These are phyloP conservation scores for Neurospora pannonica DNA, from an alignment of 495 filamentous ascomycete species.

Conservation along the genomic window DNA sequence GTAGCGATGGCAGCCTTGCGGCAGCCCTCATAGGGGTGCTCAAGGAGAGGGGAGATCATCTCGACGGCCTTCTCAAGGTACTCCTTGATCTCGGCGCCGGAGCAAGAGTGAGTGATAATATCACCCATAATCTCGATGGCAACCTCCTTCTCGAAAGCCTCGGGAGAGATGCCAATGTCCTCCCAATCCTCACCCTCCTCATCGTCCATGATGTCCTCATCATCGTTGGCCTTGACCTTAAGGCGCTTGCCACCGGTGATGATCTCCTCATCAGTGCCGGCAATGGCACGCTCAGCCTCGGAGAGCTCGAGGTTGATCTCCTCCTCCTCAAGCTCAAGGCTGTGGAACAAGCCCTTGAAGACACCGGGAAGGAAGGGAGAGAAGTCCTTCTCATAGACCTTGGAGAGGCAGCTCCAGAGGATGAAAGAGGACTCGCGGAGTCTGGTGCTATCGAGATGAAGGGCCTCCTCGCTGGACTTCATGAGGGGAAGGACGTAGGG, in stretches of 20 bases:
- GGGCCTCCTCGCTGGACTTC: conserved; percentile 80
- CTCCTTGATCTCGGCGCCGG: conserved; percentile 55
- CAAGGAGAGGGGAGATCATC: conserved; percentile 63
- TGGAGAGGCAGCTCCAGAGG: conserved; percentile 87
- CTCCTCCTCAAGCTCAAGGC: conserved; percentile 82
- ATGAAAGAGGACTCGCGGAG: conserved; percentile 94
- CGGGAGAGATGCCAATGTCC: conserved; percentile 68
- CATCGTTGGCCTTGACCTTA: conserved; percentile 54
- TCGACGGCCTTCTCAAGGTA: conserved; percentile 89
- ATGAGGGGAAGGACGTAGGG: conserved; percentile 84
- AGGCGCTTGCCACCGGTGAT: conserved; percentile 73
- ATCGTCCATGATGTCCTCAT: conserved; percentile 49
- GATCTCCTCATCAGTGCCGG: conserved; percentile 54
- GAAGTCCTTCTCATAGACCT: conserved; percentile 89
- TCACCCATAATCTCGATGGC: conserved; percentile 92
- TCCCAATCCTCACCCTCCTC: conserved; percentile 72
- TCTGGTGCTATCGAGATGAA: conserved; percentile 80
- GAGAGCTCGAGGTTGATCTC: conserved; percentile 73
- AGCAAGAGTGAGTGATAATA: conserved; percentile 73
- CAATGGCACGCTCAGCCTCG: conserved; percentile 66
- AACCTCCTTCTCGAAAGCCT: conserved; percentile 95
- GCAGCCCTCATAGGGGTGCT: conserved; percentile 88
- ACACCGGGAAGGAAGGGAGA: conserved; percentile 76
- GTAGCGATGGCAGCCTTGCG: conserved; percentile 84
- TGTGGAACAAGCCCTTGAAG: conserved; percentile 73